phyloP scores from a whole-genome alignment of 306 rosid genomes.

The Cucumis melo region DNA sequence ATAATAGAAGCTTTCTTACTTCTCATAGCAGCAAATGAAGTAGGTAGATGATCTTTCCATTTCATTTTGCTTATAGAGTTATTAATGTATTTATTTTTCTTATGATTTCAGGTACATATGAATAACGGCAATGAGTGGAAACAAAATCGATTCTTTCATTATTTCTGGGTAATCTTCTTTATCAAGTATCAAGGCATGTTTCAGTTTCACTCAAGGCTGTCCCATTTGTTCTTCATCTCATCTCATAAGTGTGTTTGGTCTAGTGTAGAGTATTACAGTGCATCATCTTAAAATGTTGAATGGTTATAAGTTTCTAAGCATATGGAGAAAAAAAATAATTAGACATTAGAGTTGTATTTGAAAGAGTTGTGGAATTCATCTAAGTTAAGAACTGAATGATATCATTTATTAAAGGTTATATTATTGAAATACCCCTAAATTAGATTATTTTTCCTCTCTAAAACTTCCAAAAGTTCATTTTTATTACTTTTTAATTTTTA shows the following conservation, averaged over 20 bases:
- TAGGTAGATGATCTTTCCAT: neutral
- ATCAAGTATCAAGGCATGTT: neutral
- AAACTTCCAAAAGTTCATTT: no score
- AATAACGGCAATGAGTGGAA: neutral
- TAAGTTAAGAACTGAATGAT: neutral
- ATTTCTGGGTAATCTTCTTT: neutral
- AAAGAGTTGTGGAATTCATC: neutral
- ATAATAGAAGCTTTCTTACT: neutral
- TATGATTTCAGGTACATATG: neutral
- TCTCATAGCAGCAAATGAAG: neutral
- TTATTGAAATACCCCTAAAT: no score
- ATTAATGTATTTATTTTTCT: neutral
- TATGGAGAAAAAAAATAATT: neutral
- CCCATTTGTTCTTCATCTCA: neutral
- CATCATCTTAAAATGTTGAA: neutral
- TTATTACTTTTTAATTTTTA: no score
- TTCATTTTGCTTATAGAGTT: neutral
- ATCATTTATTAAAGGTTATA: no score
- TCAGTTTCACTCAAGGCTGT: neutral
- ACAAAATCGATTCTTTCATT: neutral
- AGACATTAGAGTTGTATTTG: neutral
- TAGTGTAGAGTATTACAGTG: neutral
- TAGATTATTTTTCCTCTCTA: no score
- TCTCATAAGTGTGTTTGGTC: neutral
- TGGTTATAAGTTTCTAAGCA: neutral